Conservation (phyloP, 2,329 filamentous ascomycete genomes). For the Fusarium nisikadoi region DNA sequence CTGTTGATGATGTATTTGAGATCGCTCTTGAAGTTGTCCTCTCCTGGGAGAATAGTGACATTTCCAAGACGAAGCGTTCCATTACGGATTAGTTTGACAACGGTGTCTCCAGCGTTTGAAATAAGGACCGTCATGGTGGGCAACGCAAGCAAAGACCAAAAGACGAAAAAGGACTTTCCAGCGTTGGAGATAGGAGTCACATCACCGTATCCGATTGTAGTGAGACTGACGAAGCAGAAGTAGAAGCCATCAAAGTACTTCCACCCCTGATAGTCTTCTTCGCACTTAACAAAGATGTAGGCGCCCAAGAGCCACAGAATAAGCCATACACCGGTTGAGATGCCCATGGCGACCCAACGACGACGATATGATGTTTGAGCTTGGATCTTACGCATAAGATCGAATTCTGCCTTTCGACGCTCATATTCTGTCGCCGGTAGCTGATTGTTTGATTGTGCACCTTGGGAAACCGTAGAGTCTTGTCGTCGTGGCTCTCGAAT, state of each 20-base stretch:
- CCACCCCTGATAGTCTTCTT: constrained; percentile 68
- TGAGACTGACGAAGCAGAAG: constrained; percentile 83
- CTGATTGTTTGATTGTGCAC: constrained; percentile 8
- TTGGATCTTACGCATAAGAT: constrained; percentile 86
- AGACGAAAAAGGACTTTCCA: constrained; percentile 88
- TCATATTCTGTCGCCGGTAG: constrained; percentile 58
- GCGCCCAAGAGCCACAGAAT: constrained; percentile 85
- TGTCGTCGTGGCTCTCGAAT: constrained; percentile 46
- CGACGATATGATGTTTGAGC: constrained; percentile 70
- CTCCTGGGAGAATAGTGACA: constrained; percentile 69
- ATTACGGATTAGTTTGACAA: constrained; percentile 72
- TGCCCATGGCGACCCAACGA: constrained; percentile 77
- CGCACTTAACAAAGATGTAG: constrained; percentile 71
- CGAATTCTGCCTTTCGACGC: constrained; percentile 76
- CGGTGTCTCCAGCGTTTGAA: constrained; percentile 83
- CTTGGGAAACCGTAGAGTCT: constrained; percentile 17
- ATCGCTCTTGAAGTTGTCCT: constrained; percentile 59
- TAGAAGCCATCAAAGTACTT: constrained; percentile 85
- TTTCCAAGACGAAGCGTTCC: constrained; percentile 66
- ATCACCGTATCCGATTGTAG: constrained; percentile 91
- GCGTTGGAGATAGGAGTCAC: constrained; percentile 79
- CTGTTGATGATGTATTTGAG: constrained; percentile 56
- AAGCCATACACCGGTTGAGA: constrained; percentile 75
- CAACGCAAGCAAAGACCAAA: constrained; percentile 87
- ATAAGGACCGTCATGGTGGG: constrained; percentile 91